Percentiles rank a stretch among this genome's conserved stretches.
phyloP scores from a whole-genome alignment of 805 yeast genomes.

The Yamadazyma kitorensis region DNA sequence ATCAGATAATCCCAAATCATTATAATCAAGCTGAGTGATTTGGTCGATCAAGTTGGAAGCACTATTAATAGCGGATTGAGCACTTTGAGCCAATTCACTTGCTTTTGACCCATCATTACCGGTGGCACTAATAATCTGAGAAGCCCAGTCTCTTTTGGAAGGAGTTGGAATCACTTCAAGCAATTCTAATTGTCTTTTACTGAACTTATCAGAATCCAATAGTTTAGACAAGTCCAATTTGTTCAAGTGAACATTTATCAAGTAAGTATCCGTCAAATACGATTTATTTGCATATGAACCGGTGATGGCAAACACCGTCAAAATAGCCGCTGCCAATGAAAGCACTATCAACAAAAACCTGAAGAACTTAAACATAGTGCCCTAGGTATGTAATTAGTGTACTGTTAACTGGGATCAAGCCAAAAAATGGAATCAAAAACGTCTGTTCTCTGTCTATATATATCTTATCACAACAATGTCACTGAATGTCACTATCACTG shows the following conservation, averaged over 20 bases:
- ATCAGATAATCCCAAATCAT: constrained; percentile 39
- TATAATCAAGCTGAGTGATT: constrained; percentile 17
- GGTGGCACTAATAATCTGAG: constrained; percentile 12
- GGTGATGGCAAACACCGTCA: constrained; percentile 34
- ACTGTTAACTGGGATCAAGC: no score
- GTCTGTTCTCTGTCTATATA: no score
- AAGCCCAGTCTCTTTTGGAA: constrained; percentile 12
- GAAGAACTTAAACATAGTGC: constrained; percentile 34
- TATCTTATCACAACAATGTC: no score
- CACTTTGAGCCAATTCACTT: neutral
- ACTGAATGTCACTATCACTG: no score
- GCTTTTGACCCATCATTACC: constrained; percentile 9
- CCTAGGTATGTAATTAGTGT: no score
- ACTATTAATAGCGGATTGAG: constrained; percentile 2
- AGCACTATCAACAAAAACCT: constrained; percentile 31
- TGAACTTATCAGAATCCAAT: constrained; percentile 17
- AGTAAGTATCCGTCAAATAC: constrained; percentile 33
- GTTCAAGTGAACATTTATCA: constrained; percentile 34
- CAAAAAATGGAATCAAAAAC: no score
- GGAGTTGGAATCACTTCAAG: constrained; percentile 3
- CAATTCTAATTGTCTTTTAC: constrained; percentile 11
- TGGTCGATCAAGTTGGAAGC: constrained; percentile 7
- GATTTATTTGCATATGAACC: constrained; percentile 36
- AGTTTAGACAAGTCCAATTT: constrained; percentile 30
- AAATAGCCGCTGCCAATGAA: constrained; percentile 28